Percentiles rank a stretch among this genome's conserved stretches.
These are phyloP conservation scores for Pyrenophora teres DNA, from an alignment of 2,329 filamentous ascomycete species.

Conservation along the genomic window DNA sequence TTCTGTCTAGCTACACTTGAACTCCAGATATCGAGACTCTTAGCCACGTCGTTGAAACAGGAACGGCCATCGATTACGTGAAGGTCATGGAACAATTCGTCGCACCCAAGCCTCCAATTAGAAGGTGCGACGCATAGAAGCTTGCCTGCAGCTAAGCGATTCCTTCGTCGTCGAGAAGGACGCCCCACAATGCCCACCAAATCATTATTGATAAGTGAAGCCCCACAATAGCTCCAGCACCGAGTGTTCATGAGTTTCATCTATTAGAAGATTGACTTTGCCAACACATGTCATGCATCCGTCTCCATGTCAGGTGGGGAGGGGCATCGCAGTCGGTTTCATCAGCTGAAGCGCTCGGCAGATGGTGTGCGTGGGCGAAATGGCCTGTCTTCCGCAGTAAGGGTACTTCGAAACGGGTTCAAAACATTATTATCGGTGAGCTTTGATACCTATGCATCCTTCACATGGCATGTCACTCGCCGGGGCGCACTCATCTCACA, in stretches of 20 bases:
- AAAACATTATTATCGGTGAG: slow-evolving; percentile 2
- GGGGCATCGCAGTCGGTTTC: not conserved
- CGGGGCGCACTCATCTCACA: slow-evolving; percentile 5
- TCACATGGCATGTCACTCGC: slow-evolving; percentile 6
- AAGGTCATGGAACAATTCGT: too few species aligned
- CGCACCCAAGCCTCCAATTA: too few species aligned
- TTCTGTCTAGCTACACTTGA: not conserved
- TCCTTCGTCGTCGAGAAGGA: too few species aligned
- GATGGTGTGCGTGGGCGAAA: not conserved
- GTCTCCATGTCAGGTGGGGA: not conserved
- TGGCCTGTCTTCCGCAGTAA: not conserved
- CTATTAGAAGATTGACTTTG: not conserved
- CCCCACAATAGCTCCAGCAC: slow-evolving; percentile 7
- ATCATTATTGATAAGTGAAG: slow-evolving; percentile 3
- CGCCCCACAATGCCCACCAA: slow-evolving; percentile 1
- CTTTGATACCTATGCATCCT: slow-evolving; percentile 1
- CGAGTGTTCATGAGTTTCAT: slow-evolving; percentile 1
- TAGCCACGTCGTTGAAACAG: too few species aligned
- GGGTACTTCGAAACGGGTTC: slow-evolving; percentile 2
- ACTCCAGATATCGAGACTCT: not conserved
- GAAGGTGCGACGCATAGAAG: too few species aligned
- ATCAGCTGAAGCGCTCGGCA: not conserved
- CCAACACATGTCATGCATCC: not conserved
- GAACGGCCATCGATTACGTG: too few species aligned
- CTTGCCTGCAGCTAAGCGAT: too few species aligned